A percentile compares a stretch with the other conserved stretches of the same genome.
phyloP scores from a whole-genome alignment of 2,329 filamentous ascomycete genomes.

The Emydomyces testavorans region DNA sequence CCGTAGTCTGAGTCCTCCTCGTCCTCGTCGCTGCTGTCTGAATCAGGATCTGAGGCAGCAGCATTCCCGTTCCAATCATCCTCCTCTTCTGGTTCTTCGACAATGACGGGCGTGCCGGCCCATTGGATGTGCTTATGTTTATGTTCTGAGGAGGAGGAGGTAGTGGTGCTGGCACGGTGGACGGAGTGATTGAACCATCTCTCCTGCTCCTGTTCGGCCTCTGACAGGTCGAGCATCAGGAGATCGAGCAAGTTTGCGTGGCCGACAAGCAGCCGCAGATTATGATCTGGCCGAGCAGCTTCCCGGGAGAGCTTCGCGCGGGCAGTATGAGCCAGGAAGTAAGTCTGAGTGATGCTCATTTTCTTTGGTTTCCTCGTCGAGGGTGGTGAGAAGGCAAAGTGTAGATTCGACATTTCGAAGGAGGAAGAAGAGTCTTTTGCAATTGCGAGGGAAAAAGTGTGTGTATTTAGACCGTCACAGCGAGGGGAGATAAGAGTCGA shows the following conservation, averaged over 20 bases:
- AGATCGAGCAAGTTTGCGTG: conserved; percentile 97
- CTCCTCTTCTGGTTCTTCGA: conserved; percentile 60
- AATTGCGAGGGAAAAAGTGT: background rate
- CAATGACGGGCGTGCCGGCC: conserved; percentile 60
- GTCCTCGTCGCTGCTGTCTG: conserved; percentile 28
- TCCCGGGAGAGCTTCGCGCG: conserved; percentile 90
- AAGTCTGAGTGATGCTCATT: conserved; percentile 97
- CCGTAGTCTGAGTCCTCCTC: conserved; percentile 40
- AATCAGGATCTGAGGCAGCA: conserved; percentile 43
- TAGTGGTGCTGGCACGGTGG: conserved; percentile 52
- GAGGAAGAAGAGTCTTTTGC: background rate
- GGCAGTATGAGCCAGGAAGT: conserved; percentile 95
- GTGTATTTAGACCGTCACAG: too few species aligned
- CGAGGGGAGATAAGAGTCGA: background rate
- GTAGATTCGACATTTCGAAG: background rate
- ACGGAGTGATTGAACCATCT: conserved; percentile 96
- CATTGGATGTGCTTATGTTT: conserved; percentile 67
- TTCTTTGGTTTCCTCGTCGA: conserved; percentile 52
- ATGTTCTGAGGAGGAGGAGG: conserved; percentile 27
- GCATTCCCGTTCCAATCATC: conserved; percentile 38
- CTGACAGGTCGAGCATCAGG: conserved; percentile 81
- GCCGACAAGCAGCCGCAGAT: conserved; percentile 87
- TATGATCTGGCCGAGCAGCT: conserved; percentile 80
- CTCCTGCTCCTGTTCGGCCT: conserved; percentile 91
- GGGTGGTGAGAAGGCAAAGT: conserved; percentile 18